Evolutionary conservation across 805 yeast species (phyloP), one percentile per base, ranked within the genome.

Genomic region (Lipomyces lipofer): DNA sequence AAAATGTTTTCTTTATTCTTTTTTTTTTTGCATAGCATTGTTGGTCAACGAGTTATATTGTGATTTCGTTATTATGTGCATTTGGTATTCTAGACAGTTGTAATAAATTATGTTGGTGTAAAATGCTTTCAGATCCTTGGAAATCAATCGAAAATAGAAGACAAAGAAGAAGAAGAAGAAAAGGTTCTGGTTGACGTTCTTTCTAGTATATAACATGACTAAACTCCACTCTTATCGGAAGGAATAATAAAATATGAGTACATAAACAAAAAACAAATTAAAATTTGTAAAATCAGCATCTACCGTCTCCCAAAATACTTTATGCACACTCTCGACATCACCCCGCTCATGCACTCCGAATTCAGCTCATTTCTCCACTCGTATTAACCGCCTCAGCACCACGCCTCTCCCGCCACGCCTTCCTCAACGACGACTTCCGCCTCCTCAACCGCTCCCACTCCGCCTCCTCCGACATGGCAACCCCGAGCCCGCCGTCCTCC

Each of bases 401-500:
- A 17, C 32, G 45, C 28, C 43, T 43, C 30, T 33, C 22, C 49
- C 43, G 39, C 56, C 56, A 52, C 10, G 49, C 29, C 32, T 47
- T 45, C 24, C 52, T 17, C 46, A 52, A 30, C 5, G 49, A 17
- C 1, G 40, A 47, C 25, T 44, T 52, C 22, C 27, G 46, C 17
- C 9, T 19, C 28, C 52, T 32, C 2, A 52, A 12, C 5, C 35
- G 29, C 22, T 42, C 56, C 52, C 49, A 47, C 22, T 52, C 49
- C 4, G 27, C 48, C 8, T 43, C 48, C 15, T 52, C 51, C 35
- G 45, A 33, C 8, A 15, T n/a, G 19, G 21, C 30, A n/a, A 10
- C 17, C n/a, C n/a, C n/a, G n/a, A n/a, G n/a, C 13, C 28, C 30
- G 17, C 28, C 30, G n/a, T 42, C 32, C n/a, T 17, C 7, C 43